Base-by-base conservation (phyloP, 1,284 basidiomycete species). In the Ustilago sp. region DNA sequence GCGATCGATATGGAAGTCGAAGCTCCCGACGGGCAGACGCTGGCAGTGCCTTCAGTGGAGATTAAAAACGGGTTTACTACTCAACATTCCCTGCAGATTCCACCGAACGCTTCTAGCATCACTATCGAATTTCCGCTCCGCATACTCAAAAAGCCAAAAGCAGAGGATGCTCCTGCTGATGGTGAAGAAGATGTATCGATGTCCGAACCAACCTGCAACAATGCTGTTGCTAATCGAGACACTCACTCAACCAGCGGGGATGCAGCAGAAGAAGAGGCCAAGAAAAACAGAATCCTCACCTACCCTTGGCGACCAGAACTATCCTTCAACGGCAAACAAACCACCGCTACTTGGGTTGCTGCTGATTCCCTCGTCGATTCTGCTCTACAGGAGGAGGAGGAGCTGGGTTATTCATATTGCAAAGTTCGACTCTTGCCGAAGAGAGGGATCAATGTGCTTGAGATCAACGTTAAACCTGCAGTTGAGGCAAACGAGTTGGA, bases 1-100 rank as follows among this genome's bases (percentile, higher is more conserved):
- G 58, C 57, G 2, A 69, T 77, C 41, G 70, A 59, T 4, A 65
- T 77, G 60, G 63, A 77, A 17, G 66, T 73, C 12, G 75, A 77
- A 47, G 43, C 62, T 41, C 52, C 58, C 3, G 59, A 69, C 17
- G 75, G 75, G 2, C 58, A 60, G 39, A 51, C 61, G 11, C 31
- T 64, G 1, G 45, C 54, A 3, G 64, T 69, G 11, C 48, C 66
- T 6, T 12, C 54, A 17, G 31, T 77, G 5, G 53, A 64, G 58
- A 61, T 77, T 54, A 73, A 70, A 48, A 77, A 77, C 38, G 58
- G 38, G 1, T n/a, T 31, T 31, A 64, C 58, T 19, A 70, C 60
- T 8, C 75, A 77, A 50, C 75, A 77, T 53, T 64, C 70, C n/a
- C 41, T 77, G 3, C 75, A 74, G 47, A 66, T 77, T 12, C 63